These are phyloP conservation scores for Hanseniaspora occidentalis DNA, from an alignment of 805 yeast species.

Conservation along the genomic window DNA sequence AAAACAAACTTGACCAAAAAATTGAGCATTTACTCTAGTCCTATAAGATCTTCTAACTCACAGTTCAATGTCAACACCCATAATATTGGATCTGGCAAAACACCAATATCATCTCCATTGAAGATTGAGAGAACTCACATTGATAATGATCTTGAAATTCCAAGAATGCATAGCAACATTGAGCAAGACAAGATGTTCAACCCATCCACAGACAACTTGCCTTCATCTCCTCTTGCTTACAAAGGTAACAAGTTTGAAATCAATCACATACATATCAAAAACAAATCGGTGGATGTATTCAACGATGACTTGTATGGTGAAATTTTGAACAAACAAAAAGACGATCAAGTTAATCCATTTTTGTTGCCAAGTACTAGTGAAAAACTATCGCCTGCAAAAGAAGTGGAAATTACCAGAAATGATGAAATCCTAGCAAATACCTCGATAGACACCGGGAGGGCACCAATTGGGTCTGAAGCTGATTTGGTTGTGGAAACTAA, in stretches of 20 bases:
- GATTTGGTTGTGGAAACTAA: neutral
- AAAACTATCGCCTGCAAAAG: no score
- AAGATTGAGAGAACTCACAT: constrained; percentile 4
- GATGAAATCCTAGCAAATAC: no score
- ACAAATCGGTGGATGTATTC: neutral
- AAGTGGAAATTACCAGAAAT: no score
- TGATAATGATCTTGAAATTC: constrained; percentile 3
- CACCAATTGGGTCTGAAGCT: constrained; percentile 1
- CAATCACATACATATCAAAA: neutral
- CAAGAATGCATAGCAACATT: constrained; percentile 4
- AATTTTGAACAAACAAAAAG: neutral
- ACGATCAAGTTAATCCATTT: neutral
- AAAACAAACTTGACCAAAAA: no score
- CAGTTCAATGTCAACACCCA: no score
- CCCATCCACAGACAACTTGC: neutral
- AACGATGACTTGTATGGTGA: neutral
- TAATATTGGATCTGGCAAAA: neutral
- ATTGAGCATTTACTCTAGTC: no score
- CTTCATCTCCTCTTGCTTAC: neutral
- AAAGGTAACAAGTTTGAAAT: neutral
- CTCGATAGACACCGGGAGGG: neutral
- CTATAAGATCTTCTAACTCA: neutral
- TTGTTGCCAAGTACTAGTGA: neutral
- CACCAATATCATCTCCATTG: constrained; percentile 1
- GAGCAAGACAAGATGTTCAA: constrained; percentile 2